Conservation (phyloP, 139 green algal species). For the Eudorina sp. region DNA sequence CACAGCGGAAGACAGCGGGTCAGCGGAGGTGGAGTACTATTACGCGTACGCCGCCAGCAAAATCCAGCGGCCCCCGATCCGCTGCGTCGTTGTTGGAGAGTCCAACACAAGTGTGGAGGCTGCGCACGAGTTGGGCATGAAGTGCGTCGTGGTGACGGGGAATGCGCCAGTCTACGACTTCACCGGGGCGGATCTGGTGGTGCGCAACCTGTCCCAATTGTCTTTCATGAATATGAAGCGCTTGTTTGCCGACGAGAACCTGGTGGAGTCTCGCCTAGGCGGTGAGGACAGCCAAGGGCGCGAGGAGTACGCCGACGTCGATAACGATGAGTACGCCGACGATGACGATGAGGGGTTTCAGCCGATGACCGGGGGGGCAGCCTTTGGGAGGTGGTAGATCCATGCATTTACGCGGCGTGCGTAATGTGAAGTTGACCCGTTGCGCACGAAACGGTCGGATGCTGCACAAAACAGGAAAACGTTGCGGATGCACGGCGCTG, state of each 20-base stretch:
- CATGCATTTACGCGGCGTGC: not conserved
- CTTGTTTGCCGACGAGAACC: slow-evolving; percentile 88
- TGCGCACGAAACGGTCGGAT: not conserved
- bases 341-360: slow-evolving; percentile 37
- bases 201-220: slow-evolving; percentile 84
- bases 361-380: not conserved
- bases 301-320: not conserved
- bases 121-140: slow-evolving; percentile 94
- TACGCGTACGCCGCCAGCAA: slow-evolving; percentile 82
- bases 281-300: not conserved
- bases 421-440: not conserved
- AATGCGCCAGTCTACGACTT: slow-evolving; percentile 91
- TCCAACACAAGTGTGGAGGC: slow-evolving; percentile 91
- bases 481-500: not conserved
- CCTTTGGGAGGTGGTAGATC: slow-evolving; percentile 9
- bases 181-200: slow-evolving; percentile 89
- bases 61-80: slow-evolving; percentile 86
- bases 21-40: slow-evolving; percentile 70
- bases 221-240: slow-evolving; percentile 95
- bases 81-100: slow-evolving; percentile 92
- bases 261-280: slow-evolving; percentile 41
- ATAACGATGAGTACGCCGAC: slow-evolving; percentile 16
- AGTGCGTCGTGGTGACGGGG: slow-evolving; percentile 87
- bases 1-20: slow-evolving; percentile 80
- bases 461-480: not conserved